Percentiles rank a stretch among this genome's conserved stretches.
Conservation (phyloP, 2,329 filamentous ascomycete genomes). For the Fusarium pseudoanthophilum region DNA sequence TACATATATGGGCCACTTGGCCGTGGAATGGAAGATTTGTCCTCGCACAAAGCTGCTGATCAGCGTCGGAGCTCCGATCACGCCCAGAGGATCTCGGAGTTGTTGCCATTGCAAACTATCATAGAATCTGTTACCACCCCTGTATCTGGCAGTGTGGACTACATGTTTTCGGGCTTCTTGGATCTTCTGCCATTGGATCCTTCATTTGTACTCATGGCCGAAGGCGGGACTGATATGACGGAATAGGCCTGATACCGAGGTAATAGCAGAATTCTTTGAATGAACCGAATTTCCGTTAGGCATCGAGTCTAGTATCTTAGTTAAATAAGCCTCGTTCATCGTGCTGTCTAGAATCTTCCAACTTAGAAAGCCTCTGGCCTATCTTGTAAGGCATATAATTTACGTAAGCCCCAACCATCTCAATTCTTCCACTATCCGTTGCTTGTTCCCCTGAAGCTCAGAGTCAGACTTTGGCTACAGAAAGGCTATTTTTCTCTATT, state of each 20-base stretch:
- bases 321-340: too few species aligned
- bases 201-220: background rate
- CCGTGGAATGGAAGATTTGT: background rate
- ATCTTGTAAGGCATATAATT: background rate
- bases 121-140: accelerated
- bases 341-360: background rate
- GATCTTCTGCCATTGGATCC: background rate
- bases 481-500: too few species aligned
- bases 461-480: too few species aligned
- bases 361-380: accelerated
- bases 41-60: too few species aligned
- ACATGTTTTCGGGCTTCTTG: background rate
- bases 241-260: background rate
- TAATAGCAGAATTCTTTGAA: accelerated
- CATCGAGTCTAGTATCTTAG: background rate
- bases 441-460: accelerated
- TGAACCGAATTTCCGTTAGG: too few species aligned
- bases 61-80: background rate
- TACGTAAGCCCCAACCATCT: background rate
- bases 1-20: background rate
- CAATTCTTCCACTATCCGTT: background rate
- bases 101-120: accelerated
- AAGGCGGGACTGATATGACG: background rate
- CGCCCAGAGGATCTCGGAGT: accelerated
- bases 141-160: accelerated